Conservation (phyloP, 176 grass and related monocot species). For the Musa troglodytarum region DNA sequence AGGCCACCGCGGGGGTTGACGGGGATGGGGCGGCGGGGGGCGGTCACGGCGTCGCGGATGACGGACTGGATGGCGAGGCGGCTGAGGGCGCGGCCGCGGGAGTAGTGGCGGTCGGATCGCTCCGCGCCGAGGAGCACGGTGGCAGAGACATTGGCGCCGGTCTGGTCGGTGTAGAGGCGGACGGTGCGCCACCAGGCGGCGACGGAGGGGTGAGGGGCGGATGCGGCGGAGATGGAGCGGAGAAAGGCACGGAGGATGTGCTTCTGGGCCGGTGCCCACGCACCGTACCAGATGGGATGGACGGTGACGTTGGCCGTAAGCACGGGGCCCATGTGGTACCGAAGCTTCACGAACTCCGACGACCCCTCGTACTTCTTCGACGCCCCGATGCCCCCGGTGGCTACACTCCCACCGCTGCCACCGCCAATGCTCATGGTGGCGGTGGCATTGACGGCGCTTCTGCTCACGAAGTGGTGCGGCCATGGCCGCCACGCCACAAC, state of each 20-base stretch:
- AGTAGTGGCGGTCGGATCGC: constrained; percentile 53
- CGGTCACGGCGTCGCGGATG: constrained; percentile 52
- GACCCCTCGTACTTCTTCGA: constrained; percentile 90
- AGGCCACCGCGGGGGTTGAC: constrained; percentile 53
- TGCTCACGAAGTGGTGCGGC: constrained; percentile 25
- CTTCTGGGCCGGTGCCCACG: constrained; percentile 54
- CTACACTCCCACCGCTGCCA: background rate
- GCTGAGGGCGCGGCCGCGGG: constrained; percentile 37
- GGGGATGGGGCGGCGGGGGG: constrained; percentile 46
- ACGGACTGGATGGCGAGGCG: constrained; percentile 62
- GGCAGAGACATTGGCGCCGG: constrained; percentile 51
- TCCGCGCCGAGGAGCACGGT: constrained; percentile 46
- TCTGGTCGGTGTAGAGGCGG: constrained; percentile 86
- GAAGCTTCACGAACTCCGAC: constrained; percentile 64
- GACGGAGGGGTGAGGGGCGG: constrained; percentile 30
- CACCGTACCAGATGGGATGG: constrained; percentile 89
- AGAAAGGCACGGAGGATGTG: constrained; percentile 68
- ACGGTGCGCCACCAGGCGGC: constrained; percentile 81
- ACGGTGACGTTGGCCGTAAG: constrained; percentile 58
- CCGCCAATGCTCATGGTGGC: background rate
- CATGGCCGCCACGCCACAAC: constrained; percentile 62
- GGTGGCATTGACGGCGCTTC: constrained; percentile 8
- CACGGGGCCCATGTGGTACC: constrained; percentile 92
- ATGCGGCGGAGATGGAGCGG: constrained; percentile 41
- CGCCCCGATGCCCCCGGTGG: constrained; percentile 16